A percentile compares a stretch with the other conserved stretches of the same genome.
phyloP scores from a whole-genome alignment of 495 filamentous ascomycete species.

The Trichoderma parareesei region DNA sequence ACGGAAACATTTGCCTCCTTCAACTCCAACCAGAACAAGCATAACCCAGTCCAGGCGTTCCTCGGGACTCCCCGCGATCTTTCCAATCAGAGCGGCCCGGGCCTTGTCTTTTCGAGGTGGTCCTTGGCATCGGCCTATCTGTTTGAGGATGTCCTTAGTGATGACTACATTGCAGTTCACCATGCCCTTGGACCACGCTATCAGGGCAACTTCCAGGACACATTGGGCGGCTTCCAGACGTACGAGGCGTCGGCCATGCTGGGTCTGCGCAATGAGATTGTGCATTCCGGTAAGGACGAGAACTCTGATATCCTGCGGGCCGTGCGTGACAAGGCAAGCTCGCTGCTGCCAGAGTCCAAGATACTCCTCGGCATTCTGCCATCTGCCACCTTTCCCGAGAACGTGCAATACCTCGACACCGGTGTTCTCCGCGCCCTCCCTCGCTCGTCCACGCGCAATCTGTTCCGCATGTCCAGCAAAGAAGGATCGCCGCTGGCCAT shows the following conservation, averaged over 20 bases:
- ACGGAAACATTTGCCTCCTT: constrained; percentile 55
- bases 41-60: constrained; percentile 77
- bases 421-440: constrained; percentile 70
- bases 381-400: constrained; percentile 65
- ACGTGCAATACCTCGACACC: constrained; percentile 64
- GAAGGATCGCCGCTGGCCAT: constrained; percentile 73
- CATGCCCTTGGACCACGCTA: constrained; percentile 85
- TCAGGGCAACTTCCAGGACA: constrained; percentile 92
- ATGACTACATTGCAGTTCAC: constrained; percentile 86
- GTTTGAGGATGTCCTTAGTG: constrained; percentile 78
- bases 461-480: constrained; percentile 63
- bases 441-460: constrained; percentile 58
- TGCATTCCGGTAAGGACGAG: constrained; percentile 87
- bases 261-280: constrained; percentile 81
- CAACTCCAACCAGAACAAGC: constrained; percentile 44
- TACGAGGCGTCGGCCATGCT: constrained; percentile 91
- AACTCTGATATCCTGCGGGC: constrained; percentile 84
- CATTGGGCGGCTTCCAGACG: constrained; percentile 90
- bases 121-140: constrained; percentile 83
- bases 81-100: constrained; percentile 68
- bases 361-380: constrained; percentile 83
- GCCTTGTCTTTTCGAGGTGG: constrained; percentile 71
- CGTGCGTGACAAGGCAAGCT: constrained; percentile 73
- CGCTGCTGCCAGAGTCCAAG: constrained; percentile 69
- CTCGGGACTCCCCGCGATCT: constrained; percentile 89